Percentiles rank a stretch among this genome's conserved stretches.
These are phyloP conservation scores for Codiaeum variegatum DNA, from an alignment of 441 rosid species.

Conservation along the genomic window DNA sequence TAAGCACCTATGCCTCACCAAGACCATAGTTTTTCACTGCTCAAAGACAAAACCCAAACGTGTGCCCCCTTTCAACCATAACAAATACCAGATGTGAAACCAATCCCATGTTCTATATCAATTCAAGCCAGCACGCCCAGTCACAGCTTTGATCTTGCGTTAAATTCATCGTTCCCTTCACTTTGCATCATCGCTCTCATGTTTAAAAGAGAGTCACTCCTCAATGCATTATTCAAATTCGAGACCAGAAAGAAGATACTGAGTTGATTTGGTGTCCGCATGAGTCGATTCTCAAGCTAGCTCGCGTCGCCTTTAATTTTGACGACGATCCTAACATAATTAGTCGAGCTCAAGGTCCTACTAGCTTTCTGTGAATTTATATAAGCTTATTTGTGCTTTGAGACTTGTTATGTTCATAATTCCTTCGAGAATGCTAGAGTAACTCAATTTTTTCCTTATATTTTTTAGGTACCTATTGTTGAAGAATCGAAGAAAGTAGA, in stretches of 20 bases:
- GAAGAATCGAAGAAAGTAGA: constrained; percentile 41
- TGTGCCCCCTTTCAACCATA: no score
- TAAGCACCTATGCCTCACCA: no score
- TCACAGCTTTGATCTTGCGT: constrained; percentile 64
- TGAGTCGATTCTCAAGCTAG: constrained; percentile 64
- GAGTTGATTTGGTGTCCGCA: constrained; percentile 89
- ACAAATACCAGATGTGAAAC: no score
- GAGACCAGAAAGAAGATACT: constrained; percentile 33
- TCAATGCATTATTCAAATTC: background rate
- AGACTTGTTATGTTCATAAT: background rate
- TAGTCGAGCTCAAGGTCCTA: constrained; percentile 62
- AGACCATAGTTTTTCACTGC: no score
- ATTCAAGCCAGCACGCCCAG: no score
- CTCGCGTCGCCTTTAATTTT: constrained; percentile 76
- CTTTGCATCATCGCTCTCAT: constrained; percentile 12
- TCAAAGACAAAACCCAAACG: no score
- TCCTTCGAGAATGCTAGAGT: background rate
- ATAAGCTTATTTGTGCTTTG: background rate
- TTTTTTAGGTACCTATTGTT: constrained; percentile 57
- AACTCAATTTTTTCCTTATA: background rate
- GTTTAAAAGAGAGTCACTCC: constrained; percentile 25
- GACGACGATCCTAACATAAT: constrained; percentile 69
- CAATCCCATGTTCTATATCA: no score
- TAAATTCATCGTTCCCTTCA: constrained; percentile 68
- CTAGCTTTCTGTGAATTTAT: constrained; percentile 46